Percentiles rank a stretch among this genome's conserved stretches.
These are phyloP conservation scores for Schizosaccharomyces octosporus DNA, from an alignment of 805 yeast species.

Conservation along the genomic window DNA sequence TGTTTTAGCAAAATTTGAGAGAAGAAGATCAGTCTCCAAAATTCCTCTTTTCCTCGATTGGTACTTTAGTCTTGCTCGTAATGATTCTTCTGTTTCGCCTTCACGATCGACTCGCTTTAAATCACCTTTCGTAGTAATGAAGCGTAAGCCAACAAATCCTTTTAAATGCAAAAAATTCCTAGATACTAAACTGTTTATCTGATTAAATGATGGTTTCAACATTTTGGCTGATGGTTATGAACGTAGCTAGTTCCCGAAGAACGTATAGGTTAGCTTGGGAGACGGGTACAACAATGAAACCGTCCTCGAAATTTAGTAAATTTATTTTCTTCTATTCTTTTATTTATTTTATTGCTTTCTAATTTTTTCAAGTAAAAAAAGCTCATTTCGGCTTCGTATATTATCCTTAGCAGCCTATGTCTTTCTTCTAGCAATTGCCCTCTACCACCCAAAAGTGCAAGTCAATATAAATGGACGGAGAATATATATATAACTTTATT, in stretches of 20 bases:
- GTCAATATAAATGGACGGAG: neutral
- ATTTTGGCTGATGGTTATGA: too few relatives aligned
- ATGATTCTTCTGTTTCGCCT: constrained; percentile 46
- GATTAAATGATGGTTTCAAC: too few relatives aligned
- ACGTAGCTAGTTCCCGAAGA: too few relatives aligned
- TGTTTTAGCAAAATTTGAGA: constrained; percentile 64
- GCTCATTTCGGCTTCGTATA: neutral
- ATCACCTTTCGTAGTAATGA: neutral
- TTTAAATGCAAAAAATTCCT: neutral
- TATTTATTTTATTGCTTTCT: too few relatives aligned
- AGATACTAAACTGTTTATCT: neutral
- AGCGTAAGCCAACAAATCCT: neutral
- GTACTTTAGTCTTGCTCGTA: constrained; percentile 69
- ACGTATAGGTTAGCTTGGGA: too few relatives aligned
- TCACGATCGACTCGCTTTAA: constrained; percentile 26
- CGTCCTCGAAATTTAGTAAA: too few relatives aligned
- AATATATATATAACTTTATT: neutral
- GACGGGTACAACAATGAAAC: too few relatives aligned
- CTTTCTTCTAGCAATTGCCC: neutral
- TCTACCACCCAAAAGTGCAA: neutral
- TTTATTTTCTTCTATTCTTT: too few relatives aligned
- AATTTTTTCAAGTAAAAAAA: too few relatives aligned
- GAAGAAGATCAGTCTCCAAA: constrained; percentile 66
- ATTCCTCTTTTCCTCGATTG: constrained; percentile 91
- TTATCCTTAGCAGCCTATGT: neutral